Evolutionary conservation across 2,329 filamentous ascomycete species (phyloP), one percentile per base, ranked within the genome.

Genomic region (Penicillium thymicola): DNA sequence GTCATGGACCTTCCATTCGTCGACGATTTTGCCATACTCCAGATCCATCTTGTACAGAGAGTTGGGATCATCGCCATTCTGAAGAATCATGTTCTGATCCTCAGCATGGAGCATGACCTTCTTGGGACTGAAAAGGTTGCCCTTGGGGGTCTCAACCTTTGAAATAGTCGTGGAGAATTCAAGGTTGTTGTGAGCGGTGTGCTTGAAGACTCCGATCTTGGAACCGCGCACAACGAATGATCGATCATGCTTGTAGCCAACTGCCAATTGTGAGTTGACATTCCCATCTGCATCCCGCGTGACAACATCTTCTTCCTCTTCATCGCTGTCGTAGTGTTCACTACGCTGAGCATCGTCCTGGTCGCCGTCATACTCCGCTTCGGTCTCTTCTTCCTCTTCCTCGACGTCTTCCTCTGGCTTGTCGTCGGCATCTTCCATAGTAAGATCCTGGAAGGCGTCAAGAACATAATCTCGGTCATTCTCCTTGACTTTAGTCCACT

Each of bases 131-230:
- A 99, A 97, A 0, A 92, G 81, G 71, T 88, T 89, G 66, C 94
- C 94, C 43, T 85, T 84, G 2, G 92, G 90, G 0, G 93, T 96
- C 72, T 92, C 87, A 49, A 99, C 90, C 75, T 95, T 96, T 59
- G 91, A 96, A 68, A 99, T 99, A 63, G 92, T 97, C 58, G 94
- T 99, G 13, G 91, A 91, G 74, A 97, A 99, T 72, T 97, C 90
- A 16, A 99, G 83, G 63, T 93, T 88, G 72, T 97, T 95, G 76
- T 96, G 90, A 0, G 87, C 81, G 0, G 92, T 96, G 70, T 99
- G 94, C 75, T 95, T 97, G 83, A 99, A 99, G 40, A 99, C 94
- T 53, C 94, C 94, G 72, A 99, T 99, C 82, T 97, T 97, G 66
- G 92, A 94, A 32, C 94, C 94, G 61, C 94, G 89, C 42, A 99